Conservation (phyloP, 805 yeast species). For the Myxozyma kluyveri region DNA sequence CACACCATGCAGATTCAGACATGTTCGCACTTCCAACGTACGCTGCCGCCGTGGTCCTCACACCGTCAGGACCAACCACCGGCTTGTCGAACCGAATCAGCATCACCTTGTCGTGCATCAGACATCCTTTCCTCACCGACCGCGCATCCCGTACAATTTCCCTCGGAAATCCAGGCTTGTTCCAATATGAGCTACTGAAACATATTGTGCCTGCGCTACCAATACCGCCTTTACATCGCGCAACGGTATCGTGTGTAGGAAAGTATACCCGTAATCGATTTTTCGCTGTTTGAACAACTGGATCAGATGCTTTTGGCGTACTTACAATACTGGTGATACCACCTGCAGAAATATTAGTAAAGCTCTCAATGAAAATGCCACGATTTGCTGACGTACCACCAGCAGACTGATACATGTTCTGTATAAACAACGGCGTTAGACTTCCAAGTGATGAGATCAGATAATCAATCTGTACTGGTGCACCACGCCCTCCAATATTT, state of each 20-base stretch:
- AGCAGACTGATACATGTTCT: conserved; percentile 19
- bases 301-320: background rate
- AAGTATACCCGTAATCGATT: conserved; percentile 22
- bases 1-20: conserved; percentile 30
- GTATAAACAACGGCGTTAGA: conserved; percentile 10
- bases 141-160: conserved; percentile 23
- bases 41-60: conserved; percentile 6
- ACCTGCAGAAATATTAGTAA: background rate
- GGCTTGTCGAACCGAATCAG: conserved; percentile 17
- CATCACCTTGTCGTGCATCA: conserved; percentile 29
- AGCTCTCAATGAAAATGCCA: background rate
- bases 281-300: background rate
- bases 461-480: conserved; percentile 19
- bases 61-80: conserved; percentile 3
- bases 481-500: conserved; percentile 15
- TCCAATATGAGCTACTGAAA: conserved; percentile 17
- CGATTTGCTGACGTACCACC: conserved; percentile 7
- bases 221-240: conserved; percentile 19
- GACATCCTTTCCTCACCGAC: conserved; percentile 20
- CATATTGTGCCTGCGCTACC: conserved; percentile 26
- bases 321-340: conserved; percentile 1
- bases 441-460: conserved; percentile 26
- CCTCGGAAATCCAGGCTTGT: conserved; percentile 21
- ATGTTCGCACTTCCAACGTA: conserved; percentile 30
- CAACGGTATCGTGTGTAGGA: conserved; percentile 28